Evolutionary conservation across 179 eudicot species (phyloP), one percentile per base, ranked within the genome.

Genomic region (Carnegiea gigantea): DNA sequence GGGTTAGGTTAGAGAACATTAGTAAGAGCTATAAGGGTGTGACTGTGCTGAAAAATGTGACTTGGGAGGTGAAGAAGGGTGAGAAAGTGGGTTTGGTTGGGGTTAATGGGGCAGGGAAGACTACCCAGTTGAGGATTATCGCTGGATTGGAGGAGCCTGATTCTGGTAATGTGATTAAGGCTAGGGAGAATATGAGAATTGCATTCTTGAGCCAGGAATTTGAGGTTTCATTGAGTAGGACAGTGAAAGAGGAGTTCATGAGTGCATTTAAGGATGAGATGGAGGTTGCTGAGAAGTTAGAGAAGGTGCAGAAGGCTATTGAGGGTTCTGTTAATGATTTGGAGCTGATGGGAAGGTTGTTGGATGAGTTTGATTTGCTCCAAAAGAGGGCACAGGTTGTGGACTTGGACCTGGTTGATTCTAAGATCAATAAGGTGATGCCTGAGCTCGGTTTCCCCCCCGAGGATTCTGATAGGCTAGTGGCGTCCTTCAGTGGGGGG

Each of bases 1-100:
- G 98, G 54, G 90, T 93, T 68, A 90, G 93, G 88, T 79, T 97
- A 78, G 99, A 95, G 81, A 97, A 95, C 70, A 84, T 97, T 9
- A 89, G 89, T 53, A 94, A 97, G 82, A 85, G 86, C 75, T 97
- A 93, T 77, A 93, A 95, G 83, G 98, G 98, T 6, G 97, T 88
- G 15, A 95, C 98, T 53, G 92, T 97, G 75, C 70, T 97, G 91
- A 89, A 89, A 77, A 86, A 95, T 79, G 93, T 93, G 73, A 91
- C 70, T 75, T 97, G 99, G 99, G 99, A 97, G 57, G 99, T 97
- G 79, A 95, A 95, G 79, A 95, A 95, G 78, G 93, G 99, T 0
- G 98, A 97, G 74, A 97, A 95, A 78, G 98, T 97, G 1, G 99
- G 98, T 0, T 87, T 97, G 76, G 99, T 97, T 64, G 98, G 99